Percentiles rank a stretch among this genome's conserved stretches.
Conservation (phyloP, 768 basidiomycete genomes). For the Cystofilobasidium bisporidii region DNA sequence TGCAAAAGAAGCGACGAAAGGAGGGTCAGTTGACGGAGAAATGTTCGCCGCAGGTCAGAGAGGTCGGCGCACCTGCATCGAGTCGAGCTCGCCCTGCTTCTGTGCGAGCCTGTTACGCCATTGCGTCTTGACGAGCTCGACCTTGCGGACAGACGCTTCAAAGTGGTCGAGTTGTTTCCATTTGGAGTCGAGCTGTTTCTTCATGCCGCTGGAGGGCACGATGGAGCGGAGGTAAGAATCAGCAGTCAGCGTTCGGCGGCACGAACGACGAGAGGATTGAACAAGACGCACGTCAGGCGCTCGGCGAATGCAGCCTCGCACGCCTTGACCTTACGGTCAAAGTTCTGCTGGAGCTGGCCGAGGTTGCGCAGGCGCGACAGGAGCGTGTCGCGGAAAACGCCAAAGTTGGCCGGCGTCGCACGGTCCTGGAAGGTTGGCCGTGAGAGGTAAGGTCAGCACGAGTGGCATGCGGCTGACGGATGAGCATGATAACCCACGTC, state of each 20-base stretch:
- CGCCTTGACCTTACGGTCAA: constrained; percentile 75
- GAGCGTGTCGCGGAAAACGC: constrained; percentile 88
- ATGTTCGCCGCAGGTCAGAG: too few species aligned
- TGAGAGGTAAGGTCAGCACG: neutral
- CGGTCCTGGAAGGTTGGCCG: constrained; percentile 33
- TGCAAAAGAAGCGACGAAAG: neutral
- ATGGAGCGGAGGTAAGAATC: neutral
- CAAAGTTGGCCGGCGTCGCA: constrained; percentile 60
- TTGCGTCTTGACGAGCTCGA: constrained; percentile 64
- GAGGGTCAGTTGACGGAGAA: neutral
- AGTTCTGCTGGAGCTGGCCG: constrained; percentile 71
- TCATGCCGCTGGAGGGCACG: constrained; percentile 49
- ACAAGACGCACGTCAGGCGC: constrained; percentile 47
- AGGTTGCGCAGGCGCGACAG: constrained; percentile 76
- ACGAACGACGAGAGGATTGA: neutral
- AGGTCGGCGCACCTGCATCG: constrained; percentile 63
- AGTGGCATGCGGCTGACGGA: neutral
- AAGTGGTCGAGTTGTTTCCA: constrained; percentile 92
- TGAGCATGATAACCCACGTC: constrained; percentile 31
- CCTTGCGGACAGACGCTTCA: constrained; percentile 70
- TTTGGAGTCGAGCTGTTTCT: constrained; percentile 73
- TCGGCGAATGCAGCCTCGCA: constrained; percentile 63
- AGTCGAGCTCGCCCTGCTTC: constrained; percentile 84
- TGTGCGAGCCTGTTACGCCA: constrained; percentile 74
- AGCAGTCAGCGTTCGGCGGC: too few species aligned